These are phyloP conservation scores for Clarireedia monteithiana DNA, from an alignment of 2,329 filamentous ascomycete genomes.

Conservation along the genomic window DNA sequence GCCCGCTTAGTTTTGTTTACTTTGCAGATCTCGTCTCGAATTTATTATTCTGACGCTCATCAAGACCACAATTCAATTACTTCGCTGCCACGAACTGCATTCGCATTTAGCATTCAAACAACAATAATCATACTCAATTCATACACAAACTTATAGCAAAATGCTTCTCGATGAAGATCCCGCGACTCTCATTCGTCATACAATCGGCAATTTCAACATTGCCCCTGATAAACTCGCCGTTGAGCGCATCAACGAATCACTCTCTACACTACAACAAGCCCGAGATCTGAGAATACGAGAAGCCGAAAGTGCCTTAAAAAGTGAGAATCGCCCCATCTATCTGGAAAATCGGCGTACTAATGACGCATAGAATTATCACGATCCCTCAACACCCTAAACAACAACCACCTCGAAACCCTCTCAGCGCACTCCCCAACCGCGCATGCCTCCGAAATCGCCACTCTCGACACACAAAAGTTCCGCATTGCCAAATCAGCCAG, in stretches of 20 bases:
- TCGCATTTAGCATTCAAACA: background rate
- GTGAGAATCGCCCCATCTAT: conserved; percentile 31
- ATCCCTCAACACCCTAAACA: conserved; percentile 63
- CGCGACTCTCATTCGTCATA: conserved; percentile 81
- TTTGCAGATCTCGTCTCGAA: background rate
- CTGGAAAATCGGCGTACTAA: conserved; percentile 1
- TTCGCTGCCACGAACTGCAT: background rate
- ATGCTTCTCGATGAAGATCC: conserved; percentile 96
- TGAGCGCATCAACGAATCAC: conserved; percentile 73
- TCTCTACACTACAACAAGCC: conserved; percentile 75
- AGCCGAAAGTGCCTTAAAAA: conserved; percentile 58
- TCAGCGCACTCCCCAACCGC: conserved; percentile 66
- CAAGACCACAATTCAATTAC: background rate
- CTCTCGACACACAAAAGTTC: conserved; percentile 90
- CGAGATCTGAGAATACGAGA: conserved; percentile 71
- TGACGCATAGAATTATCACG: conserved; percentile 53
- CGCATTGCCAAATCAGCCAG: conserved; percentile 84
- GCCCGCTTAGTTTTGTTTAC: conserved; percentile 6
- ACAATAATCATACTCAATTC: background rate
- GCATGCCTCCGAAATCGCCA: conserved; percentile 77
- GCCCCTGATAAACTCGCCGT: conserved; percentile 78
- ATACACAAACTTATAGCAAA: conserved; percentile 31
- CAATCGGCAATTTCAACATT: conserved; percentile 92
- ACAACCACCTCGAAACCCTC: conserved; percentile 71
- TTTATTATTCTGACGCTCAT: background rate